Base-by-base conservation (phyloP, 352 stramenopile genomes). In the Globisporangium okanoganense region DNA sequence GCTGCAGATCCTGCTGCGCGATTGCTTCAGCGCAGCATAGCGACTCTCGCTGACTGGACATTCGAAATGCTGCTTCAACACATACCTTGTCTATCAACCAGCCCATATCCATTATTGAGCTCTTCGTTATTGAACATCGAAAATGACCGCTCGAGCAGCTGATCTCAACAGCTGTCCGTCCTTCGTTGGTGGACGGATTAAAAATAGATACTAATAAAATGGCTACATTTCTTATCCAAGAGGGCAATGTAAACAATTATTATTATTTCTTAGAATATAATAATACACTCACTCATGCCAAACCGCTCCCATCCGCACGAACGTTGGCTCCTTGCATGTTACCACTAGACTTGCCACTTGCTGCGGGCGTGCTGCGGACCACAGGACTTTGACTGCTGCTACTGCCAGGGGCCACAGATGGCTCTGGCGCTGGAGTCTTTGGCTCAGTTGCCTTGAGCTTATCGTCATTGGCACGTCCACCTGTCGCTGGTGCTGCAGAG, bases 1-100 rank as follows among this genome's bases (percentile, higher is more conserved):
- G 57, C 61, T 89, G 65, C 73, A 85, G 29, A 29, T 89, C 44
- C 40, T 87, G 45, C 61, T 89, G 5, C 79, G 78, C 54, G 77
- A 89, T 43, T 89, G 79, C 69, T 89, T 89, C 55, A 9, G 12
- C 6, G 22, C 20, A 10, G 20, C 27, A 44, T 56, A 44, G 51
- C 49, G 36, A 44, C 29, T 44, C 38, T 44, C n/a, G n/a, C n/a
- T n/a, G n/a, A n/a, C n/a, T n/a, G n/a, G n/a, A n/a, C n/a, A n/a
- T n/a, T n/a, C n/a, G n/a, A n/a, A n/a, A n/a, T n/a, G n/a, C n/a
- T n/a, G n/a, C n/a, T n/a, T 44, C 38, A 5, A 20, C 38, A 44
- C 38, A 44, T 44, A 22, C 6, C 14, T 14, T 18, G n/a, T 43
- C 36, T 43, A 44, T 10, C 8, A 44, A 20, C n/a, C 38, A 31